Evolutionary conservation across 2,329 filamentous ascomycete genomes (phyloP).

Genomic region (Colletotrichum theobromicola): DNA sequence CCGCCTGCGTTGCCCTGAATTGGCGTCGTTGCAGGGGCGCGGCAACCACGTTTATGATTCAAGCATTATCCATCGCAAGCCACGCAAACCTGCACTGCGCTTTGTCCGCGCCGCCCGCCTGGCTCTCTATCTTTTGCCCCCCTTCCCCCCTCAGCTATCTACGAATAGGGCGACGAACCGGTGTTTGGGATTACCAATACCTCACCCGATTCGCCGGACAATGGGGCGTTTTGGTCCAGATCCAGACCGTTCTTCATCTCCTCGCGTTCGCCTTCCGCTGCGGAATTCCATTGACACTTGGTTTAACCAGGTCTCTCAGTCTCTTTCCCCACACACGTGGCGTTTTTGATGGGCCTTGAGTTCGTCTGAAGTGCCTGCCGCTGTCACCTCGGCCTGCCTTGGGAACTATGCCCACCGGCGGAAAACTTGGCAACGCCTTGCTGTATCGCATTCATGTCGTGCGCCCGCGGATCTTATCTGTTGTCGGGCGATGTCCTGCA

Average conservation of each 20-base stretch:
- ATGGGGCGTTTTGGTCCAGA: background rate
- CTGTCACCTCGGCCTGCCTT: background rate
- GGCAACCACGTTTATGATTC: constrained; percentile 1
- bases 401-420: background rate
- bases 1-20: background rate
- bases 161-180: background rate
- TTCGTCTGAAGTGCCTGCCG: background rate
- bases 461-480: background rate
- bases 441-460: background rate
- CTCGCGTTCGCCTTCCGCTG: background rate
- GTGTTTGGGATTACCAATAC: background rate
- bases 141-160: background rate
- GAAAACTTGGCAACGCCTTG: background rate
- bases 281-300: background rate
- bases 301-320: background rate
- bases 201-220: background rate
- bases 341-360: background rate
- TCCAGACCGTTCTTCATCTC: background rate
- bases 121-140: background rate
- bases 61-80: background rate
- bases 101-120: background rate
- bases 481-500: background rate
- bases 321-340: background rate
- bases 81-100: background rate
- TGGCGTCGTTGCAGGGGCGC: background rate